phyloP scores from a whole-genome alignment of 2,329 filamentous ascomycete genomes.

The Parastagonospora nodorum region DNA sequence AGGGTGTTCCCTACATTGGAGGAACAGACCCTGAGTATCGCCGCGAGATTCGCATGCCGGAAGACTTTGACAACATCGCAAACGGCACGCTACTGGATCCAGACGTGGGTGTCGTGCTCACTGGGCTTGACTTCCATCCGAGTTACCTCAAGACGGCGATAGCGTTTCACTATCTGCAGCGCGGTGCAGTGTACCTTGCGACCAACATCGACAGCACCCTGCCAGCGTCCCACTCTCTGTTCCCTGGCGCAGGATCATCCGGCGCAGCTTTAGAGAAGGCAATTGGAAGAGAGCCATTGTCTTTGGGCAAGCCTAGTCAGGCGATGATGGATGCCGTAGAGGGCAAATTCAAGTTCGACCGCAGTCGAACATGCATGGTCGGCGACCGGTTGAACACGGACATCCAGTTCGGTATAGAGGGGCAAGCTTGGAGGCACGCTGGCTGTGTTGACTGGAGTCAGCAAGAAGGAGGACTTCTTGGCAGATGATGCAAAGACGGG shows the following conservation, averaged over 20 bases:
- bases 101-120: conserved; percentile 86
- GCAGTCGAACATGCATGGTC: conserved; percentile 88
- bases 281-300: conserved; percentile 68
- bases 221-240: conserved; percentile 79
- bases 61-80: conserved; percentile 80
- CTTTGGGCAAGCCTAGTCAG: conserved; percentile 92
- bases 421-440: conserved; percentile 89
- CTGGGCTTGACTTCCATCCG: conserved; percentile 89
- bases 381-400: conserved; percentile 94
- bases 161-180: conserved; percentile 82
- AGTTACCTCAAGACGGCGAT: conserved; percentile 91
- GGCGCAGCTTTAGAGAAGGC: conserved; percentile 74
- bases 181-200: conserved; percentile 84
- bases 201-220: conserved; percentile 93
- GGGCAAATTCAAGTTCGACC: conserved; percentile 89
- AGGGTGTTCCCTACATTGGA: conserved; percentile 79
- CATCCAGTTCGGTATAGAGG: conserved; percentile 89
- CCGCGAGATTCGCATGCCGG: conserved; percentile 72
- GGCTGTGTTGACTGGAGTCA: conserved; percentile 88
- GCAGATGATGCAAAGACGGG: conserved; percentile 67
- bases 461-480: conserved; percentile 81
- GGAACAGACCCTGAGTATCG: conserved; percentile 81
- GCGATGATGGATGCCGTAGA: conserved; percentile 99
- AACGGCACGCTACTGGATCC: conserved; percentile 77
- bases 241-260: conserved; percentile 88